phyloP scores from a whole-genome alignment of 805 yeast species.

The Candida jianshihensis region DNA sequence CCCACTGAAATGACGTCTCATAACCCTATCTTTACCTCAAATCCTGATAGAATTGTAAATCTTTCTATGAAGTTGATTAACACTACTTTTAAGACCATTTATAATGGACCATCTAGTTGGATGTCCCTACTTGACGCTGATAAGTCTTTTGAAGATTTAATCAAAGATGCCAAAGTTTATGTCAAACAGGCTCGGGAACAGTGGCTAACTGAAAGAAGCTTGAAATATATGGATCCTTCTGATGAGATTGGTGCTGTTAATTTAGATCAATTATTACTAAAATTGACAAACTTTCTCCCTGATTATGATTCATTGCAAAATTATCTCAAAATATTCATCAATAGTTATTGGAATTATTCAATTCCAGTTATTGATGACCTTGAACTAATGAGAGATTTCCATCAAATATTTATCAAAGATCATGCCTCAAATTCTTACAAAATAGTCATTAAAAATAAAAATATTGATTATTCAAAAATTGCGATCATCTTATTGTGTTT shows the following conservation, averaged over 20 bases:
- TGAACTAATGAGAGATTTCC: slow-evolving; percentile 12
- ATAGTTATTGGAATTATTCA: slow-evolving; percentile 12
- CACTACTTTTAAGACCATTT: slow-evolving; percentile 9
- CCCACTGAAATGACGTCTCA: too few species aligned
- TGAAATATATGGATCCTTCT: slow-evolving; percentile 4
- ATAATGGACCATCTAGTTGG: slow-evolving; percentile 19
- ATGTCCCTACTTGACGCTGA: slow-evolving; percentile 9
- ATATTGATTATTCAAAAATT: slow-evolving; percentile 16
- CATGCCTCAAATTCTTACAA: slow-evolving; percentile 3
- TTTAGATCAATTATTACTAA: slow-evolving; percentile 9
- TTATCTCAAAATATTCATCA: slow-evolving; percentile 10
- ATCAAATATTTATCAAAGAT: slow-evolving; percentile 7
- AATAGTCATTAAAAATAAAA: slow-evolving; percentile 6
- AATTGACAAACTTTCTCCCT: slow-evolving; percentile 15
- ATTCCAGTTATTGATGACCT: slow-evolving; percentile 14
- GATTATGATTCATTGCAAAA: slow-evolving; percentile 10
- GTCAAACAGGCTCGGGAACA: slow-evolving; percentile 14
- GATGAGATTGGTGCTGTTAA: slow-evolving; percentile 7
- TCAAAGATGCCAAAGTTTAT: slow-evolving; percentile 8
- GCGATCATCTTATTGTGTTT: slow-evolving; percentile 12
- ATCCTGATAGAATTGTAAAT: slow-evolving; percentile 1
- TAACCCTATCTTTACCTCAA: too few species aligned
- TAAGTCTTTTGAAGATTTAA: slow-evolving; percentile 3
- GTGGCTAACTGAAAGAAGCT: slow-evolving; percentile 15
- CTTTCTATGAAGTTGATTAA: slow-evolving; percentile 5